Base-by-base conservation (phyloP, 345 rosid genomes). In the Populus pruinosa region DNA sequence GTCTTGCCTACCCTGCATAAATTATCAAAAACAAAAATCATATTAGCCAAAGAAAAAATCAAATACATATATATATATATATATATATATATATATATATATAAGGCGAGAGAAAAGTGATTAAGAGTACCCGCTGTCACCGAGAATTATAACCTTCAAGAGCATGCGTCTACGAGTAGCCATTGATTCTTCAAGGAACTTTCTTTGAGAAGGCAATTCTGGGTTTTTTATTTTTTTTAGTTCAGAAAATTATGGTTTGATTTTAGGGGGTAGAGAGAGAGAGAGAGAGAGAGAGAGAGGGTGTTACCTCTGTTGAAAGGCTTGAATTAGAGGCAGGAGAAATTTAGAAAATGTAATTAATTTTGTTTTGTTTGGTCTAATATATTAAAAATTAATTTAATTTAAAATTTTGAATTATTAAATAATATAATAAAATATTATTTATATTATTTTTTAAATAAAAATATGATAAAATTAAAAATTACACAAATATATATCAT, bases 151-250 rank as follows among this genome's bases (percentile, higher is more conserved):
- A 84, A 93, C 93, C 88, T 91, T 91, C 16, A 90, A 78, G 68
- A 93, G 96, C 89, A 89, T 90, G 71, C 93, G 91, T 69, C 98
- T 82, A 55, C 96, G 93, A 65, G 96, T 88, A 76, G 98, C 89
- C 96, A 93, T 91, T 36, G 71, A 39, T 43, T 76, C 50, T 43
- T 76, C 49, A 23, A 59, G 35, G 25, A 77, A 18, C 44, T 0
- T 44, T 44, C 13, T 59, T 43, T 4, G 18, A 29, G 23, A 56
- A 43, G n/a, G 20, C n/a, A 20, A 38, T 61, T 56, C 25, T 14
- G 38, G 4, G n/a, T n/a, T 5, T 33, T 31, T 13, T 20, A 36
- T 27, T 18, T 4, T 71, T 29, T 27, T 16, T 70, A 11, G 18
- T 50, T 16, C 11, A 50, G 17, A 14, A 67, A 64, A 33, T 33